Evolutionary conservation across 1,139 yeast species (phyloP), one percentile per base, ranked within the genome.

Genomic region (Arxiozyma bovina): DNA sequence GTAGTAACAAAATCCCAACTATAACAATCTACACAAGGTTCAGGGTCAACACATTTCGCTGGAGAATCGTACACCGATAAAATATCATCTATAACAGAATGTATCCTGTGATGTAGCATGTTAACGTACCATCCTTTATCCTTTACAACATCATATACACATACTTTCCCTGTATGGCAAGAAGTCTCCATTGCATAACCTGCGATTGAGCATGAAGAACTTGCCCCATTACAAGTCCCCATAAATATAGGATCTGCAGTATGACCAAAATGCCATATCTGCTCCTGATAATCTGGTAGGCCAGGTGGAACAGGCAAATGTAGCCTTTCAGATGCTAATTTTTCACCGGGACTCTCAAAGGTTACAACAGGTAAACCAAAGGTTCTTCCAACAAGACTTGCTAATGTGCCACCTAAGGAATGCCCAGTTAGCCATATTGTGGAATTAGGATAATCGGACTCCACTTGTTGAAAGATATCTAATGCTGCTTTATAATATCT

Each of bases 131-230:
- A 93, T 3, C 98, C 98, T 59, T 78, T 74, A 63, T 93, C 98
- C 5, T 80, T 78, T 18, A 91, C 96, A 22, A 87, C 93, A 65
- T 93, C 99, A 71, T 93, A 94, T 22, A 85, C 78, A 68, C 99
- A 93, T 55, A 82, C 83, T 65, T 80, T 79, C 0, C 99, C 99
- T 0, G 96, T 81, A 68, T 93, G 99, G 67, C 99, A 93, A 45
- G 85, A 85, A 0, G 97, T 86, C 68, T 93, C 99, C 97, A 93
- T 85, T 12, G 99, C 99, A 70, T 90, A 93, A 0, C 99, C 99
- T 0, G 88, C 97, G 17, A 88, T 78, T 63, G 93, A 85, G 70
- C 99, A 93, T 4, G 93, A 72, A 1, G 96, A 86, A 9, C 94
- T 83, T 0, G 95, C 96, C 4, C 99, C 99, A 66, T 88, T 90